These are phyloP conservation scores for Stereum hirsutum DNA, from an alignment of 1,284 basidiomycete genomes.

Conservation along the genomic window DNA sequence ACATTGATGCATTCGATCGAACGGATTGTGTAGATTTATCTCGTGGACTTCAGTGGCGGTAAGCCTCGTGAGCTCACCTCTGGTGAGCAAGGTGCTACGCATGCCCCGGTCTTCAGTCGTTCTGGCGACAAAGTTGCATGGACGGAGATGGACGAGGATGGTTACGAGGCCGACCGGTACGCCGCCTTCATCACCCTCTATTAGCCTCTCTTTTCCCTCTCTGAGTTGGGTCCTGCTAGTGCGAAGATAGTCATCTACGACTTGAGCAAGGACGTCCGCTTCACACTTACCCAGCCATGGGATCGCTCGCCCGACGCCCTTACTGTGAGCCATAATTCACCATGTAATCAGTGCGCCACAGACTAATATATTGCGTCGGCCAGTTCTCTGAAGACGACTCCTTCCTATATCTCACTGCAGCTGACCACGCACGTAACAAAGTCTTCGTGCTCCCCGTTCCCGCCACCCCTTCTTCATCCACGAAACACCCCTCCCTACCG, in stretches of 20 bases:
- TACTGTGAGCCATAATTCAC: constrained; percentile 29
- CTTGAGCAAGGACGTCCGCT: constrained; percentile 53
- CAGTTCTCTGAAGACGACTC: constrained; percentile 70
- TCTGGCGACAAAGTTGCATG: constrained; percentile 72
- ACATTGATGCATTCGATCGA: not conserved
- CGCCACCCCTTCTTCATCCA: constrained; percentile 43
- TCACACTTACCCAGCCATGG: constrained; percentile 72
- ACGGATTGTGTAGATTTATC: constrained; percentile 45
- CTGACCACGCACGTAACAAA: constrained; percentile 68
- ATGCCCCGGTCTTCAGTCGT: constrained; percentile 56
- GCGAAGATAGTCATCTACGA: constrained; percentile 76
- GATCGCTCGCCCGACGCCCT: constrained; percentile 67
- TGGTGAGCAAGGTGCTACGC: constrained; percentile 76
- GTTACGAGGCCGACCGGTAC: constrained; percentile 77
- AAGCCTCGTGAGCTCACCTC: constrained; percentile 63
- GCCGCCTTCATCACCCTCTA: too few relatives aligned
- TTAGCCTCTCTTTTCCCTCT: too few relatives aligned
- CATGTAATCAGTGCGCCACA: not conserved
- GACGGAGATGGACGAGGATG: constrained; percentile 80
- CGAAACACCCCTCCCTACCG: constrained; percentile 38
- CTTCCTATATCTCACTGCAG: constrained; percentile 66
- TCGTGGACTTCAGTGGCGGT: constrained; percentile 44
- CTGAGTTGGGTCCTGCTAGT: constrained; percentile 24
- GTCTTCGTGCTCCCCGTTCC: constrained; percentile 63
- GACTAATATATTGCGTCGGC: not conserved